Conservation (phyloP, 768 basidiomycete species). For the Guyanaporus albipodus region DNA sequence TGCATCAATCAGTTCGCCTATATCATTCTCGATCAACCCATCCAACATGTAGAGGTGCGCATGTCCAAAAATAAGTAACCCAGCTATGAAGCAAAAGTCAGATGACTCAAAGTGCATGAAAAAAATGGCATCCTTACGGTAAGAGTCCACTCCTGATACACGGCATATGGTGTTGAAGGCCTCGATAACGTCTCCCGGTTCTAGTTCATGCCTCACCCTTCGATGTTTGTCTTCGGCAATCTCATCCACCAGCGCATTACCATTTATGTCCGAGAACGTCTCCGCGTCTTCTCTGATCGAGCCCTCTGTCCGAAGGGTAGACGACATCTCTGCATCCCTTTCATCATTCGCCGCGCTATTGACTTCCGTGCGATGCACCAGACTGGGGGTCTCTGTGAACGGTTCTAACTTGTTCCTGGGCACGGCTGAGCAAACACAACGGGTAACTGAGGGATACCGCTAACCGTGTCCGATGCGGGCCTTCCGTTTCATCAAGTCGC, state of each 20-base stretch:
- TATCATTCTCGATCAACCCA: constrained; percentile 81
- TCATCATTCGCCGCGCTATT: constrained; percentile 37
- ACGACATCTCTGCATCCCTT: constrained; percentile 41
- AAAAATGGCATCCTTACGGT: constrained; percentile 50
- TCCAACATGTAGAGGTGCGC: constrained; percentile 89
- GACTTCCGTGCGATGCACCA: constrained; percentile 24
- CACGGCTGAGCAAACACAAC: constrained; percentile 1
- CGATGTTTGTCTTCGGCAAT: constrained; percentile 86
- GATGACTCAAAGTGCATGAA: background rate
- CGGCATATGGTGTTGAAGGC: constrained; percentile 83
- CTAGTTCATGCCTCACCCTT: constrained; percentile 79
- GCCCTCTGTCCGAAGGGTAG: constrained; percentile 35
- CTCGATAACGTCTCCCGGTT: constrained; percentile 87
- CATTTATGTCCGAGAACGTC: constrained; percentile 8
- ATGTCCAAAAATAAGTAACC: constrained; percentile 81
- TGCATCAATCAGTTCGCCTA: constrained; percentile 86
- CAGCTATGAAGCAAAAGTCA: constrained; percentile 42
- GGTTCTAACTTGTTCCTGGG: constrained; percentile 75
- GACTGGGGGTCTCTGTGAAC: constrained; percentile 41
- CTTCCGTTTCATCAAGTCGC: constrained; percentile 90
- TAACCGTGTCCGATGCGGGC: constrained; percentile 81
- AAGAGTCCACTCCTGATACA: constrained; percentile 87
- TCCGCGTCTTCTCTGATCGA: constrained; percentile 17
- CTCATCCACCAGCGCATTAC: constrained; percentile 62
- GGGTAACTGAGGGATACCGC: constrained; percentile 5